phyloP scores from a whole-genome alignment of 495 filamentous ascomycete genomes.

The Neurospora sp. region DNA sequence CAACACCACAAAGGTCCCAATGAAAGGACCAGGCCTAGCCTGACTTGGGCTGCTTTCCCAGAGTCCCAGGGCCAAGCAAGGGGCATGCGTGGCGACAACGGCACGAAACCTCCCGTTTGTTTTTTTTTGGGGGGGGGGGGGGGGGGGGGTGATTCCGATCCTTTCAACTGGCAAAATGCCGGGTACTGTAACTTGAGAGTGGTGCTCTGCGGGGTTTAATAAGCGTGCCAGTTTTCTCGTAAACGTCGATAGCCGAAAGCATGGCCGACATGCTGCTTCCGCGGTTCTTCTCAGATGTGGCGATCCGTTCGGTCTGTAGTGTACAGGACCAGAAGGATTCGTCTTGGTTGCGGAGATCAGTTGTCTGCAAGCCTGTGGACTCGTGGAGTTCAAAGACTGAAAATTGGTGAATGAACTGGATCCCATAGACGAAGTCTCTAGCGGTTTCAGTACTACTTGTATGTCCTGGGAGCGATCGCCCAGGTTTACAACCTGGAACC shows the following conservation, averaged over 20 bases:
- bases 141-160: neutral
- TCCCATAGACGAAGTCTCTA: neutral
- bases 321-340: neutral
- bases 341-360: neutral
- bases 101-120: neutral
- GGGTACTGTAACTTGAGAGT: neutral
- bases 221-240: neutral
- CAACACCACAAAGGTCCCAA: no score
- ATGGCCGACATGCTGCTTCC: neutral
- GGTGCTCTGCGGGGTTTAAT: neutral
- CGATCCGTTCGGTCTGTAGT: neutral
- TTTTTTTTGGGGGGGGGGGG: no score
- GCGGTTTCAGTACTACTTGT: neutral
- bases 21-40: neutral
- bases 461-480: neutral
- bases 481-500: neutral
- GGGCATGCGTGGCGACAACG: neutral
- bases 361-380: neutral
- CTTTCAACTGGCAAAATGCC: neutral
- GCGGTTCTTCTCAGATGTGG: neutral
- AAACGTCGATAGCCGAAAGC: neutral
- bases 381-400: neutral
- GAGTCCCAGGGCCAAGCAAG: neutral
- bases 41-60: neutral
- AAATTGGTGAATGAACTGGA: neutral